Evolutionary conservation across 768 basidiomycete genomes (phyloP).

Genomic region (Lentinula detonsa): DNA sequence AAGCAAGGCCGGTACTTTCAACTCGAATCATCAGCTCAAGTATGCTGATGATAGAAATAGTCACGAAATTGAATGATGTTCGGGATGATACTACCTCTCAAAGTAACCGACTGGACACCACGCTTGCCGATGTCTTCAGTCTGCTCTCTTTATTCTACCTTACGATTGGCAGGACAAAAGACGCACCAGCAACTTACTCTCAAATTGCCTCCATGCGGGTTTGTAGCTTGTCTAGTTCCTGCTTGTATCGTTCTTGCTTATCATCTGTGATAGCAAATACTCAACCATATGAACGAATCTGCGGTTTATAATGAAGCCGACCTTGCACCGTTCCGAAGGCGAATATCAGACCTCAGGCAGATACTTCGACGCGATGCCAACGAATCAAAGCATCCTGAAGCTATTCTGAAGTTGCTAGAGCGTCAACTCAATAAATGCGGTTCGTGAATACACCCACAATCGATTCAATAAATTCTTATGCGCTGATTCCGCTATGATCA

Average conservation of each 20-base stretch:
- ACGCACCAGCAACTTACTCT: constrained; percentile 92
- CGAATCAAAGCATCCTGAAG: constrained; percentile 75
- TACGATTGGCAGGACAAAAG: constrained; percentile 93
- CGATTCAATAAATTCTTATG: not conserved
- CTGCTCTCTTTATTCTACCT: constrained; percentile 96
- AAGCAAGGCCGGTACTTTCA: constrained; percentile 67
- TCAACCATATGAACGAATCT: constrained; percentile 94
- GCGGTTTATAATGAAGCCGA: constrained; percentile 91
- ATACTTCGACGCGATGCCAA: constrained; percentile 83
- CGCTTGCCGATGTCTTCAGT: constrained; percentile 92
- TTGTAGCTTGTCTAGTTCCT: constrained; percentile 29
- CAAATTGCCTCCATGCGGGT: constrained; percentile 96
- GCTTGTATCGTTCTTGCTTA: not conserved
- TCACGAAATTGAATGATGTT: constrained; percentile 88
- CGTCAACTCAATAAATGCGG: constrained; percentile 91
- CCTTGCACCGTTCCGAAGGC: constrained; percentile 79
- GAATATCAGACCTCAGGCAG: constrained; percentile 74
- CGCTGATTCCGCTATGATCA: constrained; percentile 21
- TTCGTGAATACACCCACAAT: constrained; percentile 30
- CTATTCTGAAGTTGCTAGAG: constrained; percentile 85
- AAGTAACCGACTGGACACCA: constrained; percentile 91
- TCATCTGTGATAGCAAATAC: constrained; percentile 65
- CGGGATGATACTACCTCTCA: constrained; percentile 70
- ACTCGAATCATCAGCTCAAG: not conserved
- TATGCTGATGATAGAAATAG: constrained; percentile 27